These are phyloP conservation scores for Zostera marina DNA, from an alignment of 116 monocot species.

Conservation along the genomic window DNA sequence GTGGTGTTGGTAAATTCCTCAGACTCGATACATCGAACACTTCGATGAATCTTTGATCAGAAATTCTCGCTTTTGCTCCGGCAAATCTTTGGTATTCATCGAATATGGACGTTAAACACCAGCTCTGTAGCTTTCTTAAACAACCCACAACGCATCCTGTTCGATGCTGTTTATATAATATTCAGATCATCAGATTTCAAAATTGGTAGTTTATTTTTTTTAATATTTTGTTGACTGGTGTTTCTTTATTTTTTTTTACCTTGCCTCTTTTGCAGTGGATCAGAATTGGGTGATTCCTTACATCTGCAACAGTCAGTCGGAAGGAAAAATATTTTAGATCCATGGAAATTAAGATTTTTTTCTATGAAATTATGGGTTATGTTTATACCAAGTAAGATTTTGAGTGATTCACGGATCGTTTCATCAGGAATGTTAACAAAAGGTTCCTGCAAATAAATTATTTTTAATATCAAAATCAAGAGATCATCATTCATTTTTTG, in stretches of 20 bases:
- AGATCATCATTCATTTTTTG: too few relatives aligned
- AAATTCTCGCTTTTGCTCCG: constrained; percentile 32
- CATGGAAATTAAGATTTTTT: neutral
- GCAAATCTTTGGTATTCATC: constrained; percentile 41
- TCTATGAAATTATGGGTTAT: neutral
- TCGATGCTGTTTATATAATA: constrained; percentile 16
- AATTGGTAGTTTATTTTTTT: neutral
- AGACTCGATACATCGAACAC: constrained; percentile 22
- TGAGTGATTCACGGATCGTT: constrained; percentile 51
- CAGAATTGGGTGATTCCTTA: constrained; percentile 53
- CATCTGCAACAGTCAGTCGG: constrained; percentile 35
- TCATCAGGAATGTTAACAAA: constrained; percentile 72
- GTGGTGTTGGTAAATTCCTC: constrained; percentile 15
- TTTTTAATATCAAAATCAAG: too few relatives aligned
- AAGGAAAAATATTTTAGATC: too few relatives aligned
- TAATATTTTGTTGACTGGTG: neutral
- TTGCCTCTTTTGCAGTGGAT: constrained; percentile 81
- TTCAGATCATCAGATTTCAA: neutral
- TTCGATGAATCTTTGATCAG: constrained; percentile 42
- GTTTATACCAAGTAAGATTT: constrained; percentile 46
- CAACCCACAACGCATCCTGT: constrained; percentile 34
- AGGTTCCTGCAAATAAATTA: constrained; percentile 29
- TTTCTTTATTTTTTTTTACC: constrained; percentile 7
- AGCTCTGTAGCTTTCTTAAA: constrained; percentile 27
- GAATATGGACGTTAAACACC: constrained; percentile 37